Evolutionary conservation across 129 eudicot species (phyloP).

Genomic region (Saposhnikovia divaricata): DNA sequence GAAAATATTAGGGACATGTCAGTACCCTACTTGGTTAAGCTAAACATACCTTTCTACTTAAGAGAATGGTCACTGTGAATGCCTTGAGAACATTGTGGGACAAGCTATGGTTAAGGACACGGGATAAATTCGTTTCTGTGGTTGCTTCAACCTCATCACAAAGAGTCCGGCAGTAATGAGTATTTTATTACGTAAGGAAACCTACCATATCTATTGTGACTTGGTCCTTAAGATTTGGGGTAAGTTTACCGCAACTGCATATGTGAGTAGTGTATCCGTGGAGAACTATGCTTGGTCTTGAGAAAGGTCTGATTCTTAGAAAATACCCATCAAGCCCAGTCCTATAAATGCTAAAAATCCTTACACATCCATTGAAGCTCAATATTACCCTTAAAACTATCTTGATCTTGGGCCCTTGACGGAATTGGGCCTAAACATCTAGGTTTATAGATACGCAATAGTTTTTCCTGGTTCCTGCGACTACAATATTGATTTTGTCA

Average conservation of each 20-base stretch:
- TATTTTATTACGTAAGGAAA: background rate
- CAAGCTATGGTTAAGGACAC: background rate
- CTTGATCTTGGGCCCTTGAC: background rate
- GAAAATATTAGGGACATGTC: background rate
- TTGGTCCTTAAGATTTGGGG: background rate
- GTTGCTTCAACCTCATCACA: background rate
- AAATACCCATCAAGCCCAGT: background rate
- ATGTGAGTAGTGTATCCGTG: background rate
- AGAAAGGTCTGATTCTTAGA: background rate
- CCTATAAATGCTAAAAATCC: background rate
- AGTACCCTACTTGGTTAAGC: background rate
- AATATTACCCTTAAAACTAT: background rate
- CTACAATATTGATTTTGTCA: background rate
- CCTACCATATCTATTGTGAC: background rate
- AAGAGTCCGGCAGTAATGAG: background rate
- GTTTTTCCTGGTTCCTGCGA: background rate
- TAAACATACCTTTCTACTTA: background rate
- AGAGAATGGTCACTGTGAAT: background rate
- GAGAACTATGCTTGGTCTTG: background rate
- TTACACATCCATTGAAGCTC: background rate
- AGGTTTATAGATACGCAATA: background rate
- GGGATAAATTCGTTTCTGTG: background rate
- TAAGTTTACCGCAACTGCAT: background rate
- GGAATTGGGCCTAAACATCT: background rate
- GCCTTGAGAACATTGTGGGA: background rate